Evolutionary conservation across 768 basidiomycete genomes (phyloP), one percentile per base, ranked within the genome.

Genomic region (Coprinopsis sp.): DNA sequence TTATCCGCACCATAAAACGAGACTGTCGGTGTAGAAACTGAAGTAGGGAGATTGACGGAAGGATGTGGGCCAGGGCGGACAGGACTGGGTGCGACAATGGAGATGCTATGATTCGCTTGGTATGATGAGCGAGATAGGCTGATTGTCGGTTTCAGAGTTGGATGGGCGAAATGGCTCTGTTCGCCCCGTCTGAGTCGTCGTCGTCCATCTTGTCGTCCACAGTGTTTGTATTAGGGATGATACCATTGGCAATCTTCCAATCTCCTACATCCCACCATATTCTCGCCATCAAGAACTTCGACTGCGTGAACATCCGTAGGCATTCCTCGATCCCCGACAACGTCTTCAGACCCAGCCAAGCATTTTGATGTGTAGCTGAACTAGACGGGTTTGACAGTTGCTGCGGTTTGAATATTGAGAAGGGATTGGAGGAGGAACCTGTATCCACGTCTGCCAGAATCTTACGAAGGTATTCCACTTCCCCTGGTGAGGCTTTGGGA

Each of bases 261-360:
- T 42, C 85, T 76, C 53, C 86, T 77, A 62, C 94, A 98, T 0
- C 92, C 92, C 44, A 96, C 93, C 69, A 84, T 86, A 56, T 98
- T 96, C 56, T 96, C 94, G 0, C 91, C 91, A 55, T 96, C 89
- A 27, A 98, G 68, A 5, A 90, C 78, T 57, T 98, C 94, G n/a
- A 96, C 93, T 3, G 85, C 76, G 93, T 96, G 66, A 98, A 98
- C 69, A 87, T 74, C 52, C 82, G 73, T 49, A 95, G 64, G 52
- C 88, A 91, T 46, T 93, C 91, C 56, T 89, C 87, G 22, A 85
- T 69, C 0, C 82, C 78, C 5, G 77, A 72, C 8, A 82, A 67
- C 33, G 76, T 73, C 19, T 67, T 71, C 42, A 67, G 60, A 50
- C 72, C 73, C 45, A 77, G 59, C 50, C 67, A 64, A 36, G 30